Base-by-base conservation (phyloP, 164 flowering plant genomes). In the Santalum album region DNA sequence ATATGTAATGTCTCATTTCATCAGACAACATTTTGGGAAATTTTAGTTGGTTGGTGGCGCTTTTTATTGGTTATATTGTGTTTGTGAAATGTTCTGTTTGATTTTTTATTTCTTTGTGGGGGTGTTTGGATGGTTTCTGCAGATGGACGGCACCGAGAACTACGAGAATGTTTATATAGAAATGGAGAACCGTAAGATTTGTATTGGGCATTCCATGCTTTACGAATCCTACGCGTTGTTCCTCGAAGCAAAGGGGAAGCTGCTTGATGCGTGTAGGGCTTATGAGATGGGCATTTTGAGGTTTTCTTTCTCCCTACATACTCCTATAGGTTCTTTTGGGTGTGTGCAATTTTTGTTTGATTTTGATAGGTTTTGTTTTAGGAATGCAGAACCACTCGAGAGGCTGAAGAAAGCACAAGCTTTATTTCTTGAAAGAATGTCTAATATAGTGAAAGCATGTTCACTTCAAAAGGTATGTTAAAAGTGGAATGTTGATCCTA, bases 321-420 rank as follows among this genome's bases (percentile, higher is more conserved):
- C 23, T 36, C 20, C 32, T 15, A 40, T 15, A 25, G 16, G 35
- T 26, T n/a, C 52, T 39, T 20, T 16, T 20, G 3, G 35, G 29
- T 25, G 2, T 29, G n/a, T 51, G 11, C 7, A n/a, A 4, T 15
- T 34, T 44, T 62, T 19, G 18, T 27, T 22, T 50, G 6, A 9
- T 3, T 25, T n/a, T 42, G 14, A 26, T 56, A 2, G 7, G 48
- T 59, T 39, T 2, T 3, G 16, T 56, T 7, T 27, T 65, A 91
- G 99, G 82, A 78, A 81, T 60, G 96, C 95, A 2, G 57, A 82
- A 60, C 97, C 96, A 0, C 49, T 80, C 36, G 83, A 72, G 47
- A 69, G 70, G 57, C 58, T 92, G 69, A 80, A 78, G 70, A 71
- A 68, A 51, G 77, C 74, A n/a, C 75, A 76, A n/a, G 54, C 63